Percentiles rank a stretch among this genome's conserved stretches.
phyloP scores from a whole-genome alignment of 805 yeast species.

The Suhomyces canberraensis region DNA sequence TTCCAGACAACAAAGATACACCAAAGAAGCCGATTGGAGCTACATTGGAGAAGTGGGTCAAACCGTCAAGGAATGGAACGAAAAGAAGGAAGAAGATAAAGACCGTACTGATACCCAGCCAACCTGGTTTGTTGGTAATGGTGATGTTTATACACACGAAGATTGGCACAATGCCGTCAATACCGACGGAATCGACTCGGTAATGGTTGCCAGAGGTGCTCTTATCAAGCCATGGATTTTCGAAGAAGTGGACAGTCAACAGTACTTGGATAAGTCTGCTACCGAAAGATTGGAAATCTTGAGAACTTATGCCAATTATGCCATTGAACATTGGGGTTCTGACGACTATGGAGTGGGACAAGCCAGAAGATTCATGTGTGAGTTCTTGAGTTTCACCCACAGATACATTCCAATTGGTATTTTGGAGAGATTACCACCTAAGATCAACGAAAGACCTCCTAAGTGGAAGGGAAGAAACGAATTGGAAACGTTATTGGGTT shows the following conservation, averaged over 20 bases:
- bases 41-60: constrained; percentile 75
- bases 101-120: constrained; percentile 54
- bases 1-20: constrained; percentile 92
- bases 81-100: constrained; percentile 56
- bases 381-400: constrained; percentile 89
- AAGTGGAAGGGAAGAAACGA: constrained; percentile 91
- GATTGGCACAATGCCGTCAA: constrained; percentile 79
- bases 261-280: constrained; percentile 87
- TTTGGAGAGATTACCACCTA: constrained; percentile 82
- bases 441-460: constrained; percentile 90
- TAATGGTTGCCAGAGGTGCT: constrained; percentile 98
- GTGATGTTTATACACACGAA: constrained; percentile 81
- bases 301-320: constrained; percentile 66
- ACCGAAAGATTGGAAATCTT: constrained; percentile 80
- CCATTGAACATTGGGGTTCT: constrained; percentile 96
- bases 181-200: constrained; percentile 77
- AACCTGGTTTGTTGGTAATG: constrained; percentile 89
- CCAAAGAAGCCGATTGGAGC: constrained; percentile 89
- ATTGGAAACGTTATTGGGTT: constrained; percentile 83
- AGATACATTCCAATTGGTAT: constrained; percentile 94
- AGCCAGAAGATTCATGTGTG: constrained; percentile 89
- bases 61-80: constrained; percentile 58
- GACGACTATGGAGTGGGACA: constrained; percentile 91
- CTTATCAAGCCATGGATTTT: constrained; percentile 98
- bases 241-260: constrained; percentile 88